These are phyloP conservation scores for Tricholoma flavovirens DNA, from an alignment of 768 basidiomycete species.

Conservation along the genomic window DNA sequence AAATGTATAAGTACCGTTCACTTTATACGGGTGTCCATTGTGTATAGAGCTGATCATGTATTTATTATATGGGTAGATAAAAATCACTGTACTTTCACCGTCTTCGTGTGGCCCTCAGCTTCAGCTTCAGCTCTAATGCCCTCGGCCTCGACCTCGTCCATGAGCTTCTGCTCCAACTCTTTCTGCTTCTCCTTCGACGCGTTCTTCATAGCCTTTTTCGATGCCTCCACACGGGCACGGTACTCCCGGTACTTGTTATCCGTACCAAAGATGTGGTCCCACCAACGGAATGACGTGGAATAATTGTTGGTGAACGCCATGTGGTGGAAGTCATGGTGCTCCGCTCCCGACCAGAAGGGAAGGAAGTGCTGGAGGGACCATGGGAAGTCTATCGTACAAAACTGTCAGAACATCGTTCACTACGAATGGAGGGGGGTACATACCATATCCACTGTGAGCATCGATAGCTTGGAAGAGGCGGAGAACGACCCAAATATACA, in stretches of 20 bases:
- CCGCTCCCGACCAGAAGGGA: conserved; percentile 96
- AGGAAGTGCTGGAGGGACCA: conserved; percentile 92
- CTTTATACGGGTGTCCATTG: too few species aligned
- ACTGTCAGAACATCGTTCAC: conserved; percentile 2
- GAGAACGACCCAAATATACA: conserved; percentile 91
- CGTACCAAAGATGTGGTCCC: conserved; percentile 85
- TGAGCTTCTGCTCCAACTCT: conserved; percentile 54
- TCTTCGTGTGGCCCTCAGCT: conserved; percentile 31
- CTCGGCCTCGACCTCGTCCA: conserved; percentile 69
- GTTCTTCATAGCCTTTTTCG: conserved; percentile 50
- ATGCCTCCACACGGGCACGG: conserved; percentile 57
- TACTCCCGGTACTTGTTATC: conserved; percentile 87
- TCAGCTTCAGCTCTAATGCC: conserved; percentile 65
- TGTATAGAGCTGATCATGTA: too few species aligned
- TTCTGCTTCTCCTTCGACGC: conserved; percentile 48
- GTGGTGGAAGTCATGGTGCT: conserved; percentile 98
- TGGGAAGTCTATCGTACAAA: conserved; percentile 69
- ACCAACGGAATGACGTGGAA: conserved; percentile 92
- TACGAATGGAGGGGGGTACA: conserved; percentile 12
- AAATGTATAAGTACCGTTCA: neutral
- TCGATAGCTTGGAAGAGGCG: conserved; percentile 97
- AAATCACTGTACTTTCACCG: conserved; percentile 31
- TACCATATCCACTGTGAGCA: conserved; percentile 93
- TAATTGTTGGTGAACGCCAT: conserved; percentile 94
- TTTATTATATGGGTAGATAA: neutral